Evolutionary conservation across 257 asterid species (phyloP), one percentile per base, ranked within the genome.

Genomic region (Fraxinus anomala): DNA sequence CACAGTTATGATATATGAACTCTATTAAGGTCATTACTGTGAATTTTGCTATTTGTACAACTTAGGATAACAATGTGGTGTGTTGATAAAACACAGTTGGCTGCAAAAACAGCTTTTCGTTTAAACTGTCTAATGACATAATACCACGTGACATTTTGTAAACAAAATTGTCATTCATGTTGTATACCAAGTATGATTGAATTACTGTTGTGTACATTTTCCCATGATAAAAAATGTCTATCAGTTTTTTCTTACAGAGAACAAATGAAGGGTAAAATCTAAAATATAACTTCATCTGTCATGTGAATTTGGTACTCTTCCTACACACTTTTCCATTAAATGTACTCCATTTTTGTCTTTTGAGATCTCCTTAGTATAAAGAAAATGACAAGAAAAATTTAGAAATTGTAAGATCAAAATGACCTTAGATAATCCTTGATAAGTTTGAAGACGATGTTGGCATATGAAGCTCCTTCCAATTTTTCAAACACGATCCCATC

Each of bases 401-500:
- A 16, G 36, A 39, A 67, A 6, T 33, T 42, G 72, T 65, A 78
- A 72, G 67, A 81, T 83, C 73, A 86, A 49, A 89, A 81, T 68
- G 93, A 87, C 40, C 91, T 82, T 68, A 92, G 80, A 82, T 49
- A 87, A 77, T 86, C 90, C 80, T 80, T 92, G 56, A 94, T 73
- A 79, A 86, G 44, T 74, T 82, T 81, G 44, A 92, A 70, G 69
- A 91, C 74, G 33, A 82, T 79, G 67, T 72, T 84, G 83, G 85
- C 84, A 61, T 78, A 80, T 70, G 93, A 84, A 30, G 82, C 82
- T 83, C 92, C 92, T 37, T 87, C 92, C 26, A 86, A 83, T 76
- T 83, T 86, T 83, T 92, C 89, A 80, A 92, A 80, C 86, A 89
- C 82, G 76, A 87, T 87, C 7, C 97, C 91, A 6, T 94, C 97